Percentiles rank a stretch among this genome's conserved stretches.
Evolutionary conservation across 1,284 basidiomycete genomes (phyloP).

Genomic region (Lignosus rhinocerotis): DNA sequence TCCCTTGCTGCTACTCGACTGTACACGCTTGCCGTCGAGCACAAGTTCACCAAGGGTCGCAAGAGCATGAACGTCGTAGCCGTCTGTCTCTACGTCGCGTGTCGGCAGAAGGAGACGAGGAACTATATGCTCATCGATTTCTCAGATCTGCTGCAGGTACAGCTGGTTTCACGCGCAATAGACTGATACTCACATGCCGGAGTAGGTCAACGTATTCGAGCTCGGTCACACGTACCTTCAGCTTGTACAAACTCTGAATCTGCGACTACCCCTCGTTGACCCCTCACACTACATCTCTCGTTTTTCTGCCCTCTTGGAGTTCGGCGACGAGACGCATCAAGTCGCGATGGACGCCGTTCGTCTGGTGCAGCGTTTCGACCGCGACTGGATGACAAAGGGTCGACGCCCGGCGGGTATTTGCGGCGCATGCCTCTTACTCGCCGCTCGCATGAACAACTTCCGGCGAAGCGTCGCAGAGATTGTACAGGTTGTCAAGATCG

Average conservation of each 20-base stretch:
- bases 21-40: constrained; percentile 93
- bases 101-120: constrained; percentile 86
- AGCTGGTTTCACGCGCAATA: background rate
- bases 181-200: background rate
- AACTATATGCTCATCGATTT: constrained; percentile 99
- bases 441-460: constrained; percentile 98
- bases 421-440: constrained; percentile 92
- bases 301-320: constrained; percentile 95
- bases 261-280: constrained; percentile 90
- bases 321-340: constrained; percentile 90
- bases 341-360: constrained; percentile 94
- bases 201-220: constrained; percentile 95
- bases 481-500: constrained; percentile 98
- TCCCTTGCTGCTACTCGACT: constrained; percentile 83
- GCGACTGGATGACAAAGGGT: constrained; percentile 97
- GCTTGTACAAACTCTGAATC: constrained; percentile 86
- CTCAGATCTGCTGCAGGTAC: constrained; percentile 85
- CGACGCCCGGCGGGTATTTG: constrained; percentile 96
- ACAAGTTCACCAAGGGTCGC: constrained; percentile 92
- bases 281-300: constrained; percentile 97
- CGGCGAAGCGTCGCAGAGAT: constrained; percentile 92
- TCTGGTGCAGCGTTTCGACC: constrained; percentile 91
- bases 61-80: constrained; percentile 93
- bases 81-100: constrained; percentile 94
- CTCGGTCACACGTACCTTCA: constrained; percentile 96